Evolutionary conservation across 345 rosid species (phyloP).

Genomic region (Pistacia atlantica): DNA sequence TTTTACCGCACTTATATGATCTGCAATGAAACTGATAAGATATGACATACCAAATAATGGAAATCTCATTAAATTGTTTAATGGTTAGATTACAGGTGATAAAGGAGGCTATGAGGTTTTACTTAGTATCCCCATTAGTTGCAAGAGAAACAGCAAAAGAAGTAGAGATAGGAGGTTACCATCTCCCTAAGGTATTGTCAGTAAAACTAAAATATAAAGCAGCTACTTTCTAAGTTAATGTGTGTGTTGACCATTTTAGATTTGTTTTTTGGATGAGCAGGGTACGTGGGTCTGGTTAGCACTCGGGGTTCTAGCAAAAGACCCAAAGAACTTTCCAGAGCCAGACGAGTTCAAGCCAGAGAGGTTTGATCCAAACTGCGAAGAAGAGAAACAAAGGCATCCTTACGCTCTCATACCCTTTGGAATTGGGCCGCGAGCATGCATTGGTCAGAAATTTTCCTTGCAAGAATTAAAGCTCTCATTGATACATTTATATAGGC

Average conservation of each 20-base stretch:
- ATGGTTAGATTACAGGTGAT: constrained; percentile 53
- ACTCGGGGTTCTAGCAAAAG: constrained; percentile 81
- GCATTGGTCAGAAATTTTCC: constrained; percentile 84
- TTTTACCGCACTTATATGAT: neutral
- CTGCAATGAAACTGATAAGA: neutral
- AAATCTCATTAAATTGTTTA: neutral
- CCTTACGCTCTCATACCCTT: constrained; percentile 87
- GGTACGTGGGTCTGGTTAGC: constrained; percentile 98
- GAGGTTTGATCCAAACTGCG: constrained; percentile 73
- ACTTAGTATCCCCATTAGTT: constrained; percentile 77
- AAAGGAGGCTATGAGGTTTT: constrained; percentile 86
- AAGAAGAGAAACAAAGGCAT: constrained; percentile 83
- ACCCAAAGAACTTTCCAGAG: constrained; percentile 83
- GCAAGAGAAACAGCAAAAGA: constrained; percentile 82
- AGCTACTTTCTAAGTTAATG: neutral
- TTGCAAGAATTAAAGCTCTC: constrained; percentile 81
- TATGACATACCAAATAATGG: neutral
- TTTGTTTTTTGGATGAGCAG: constrained; percentile 30
- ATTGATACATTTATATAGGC: constrained; percentile 65
- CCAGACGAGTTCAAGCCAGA: constrained; percentile 87
- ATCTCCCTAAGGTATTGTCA: constrained; percentile 74
- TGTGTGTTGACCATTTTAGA: neutral
- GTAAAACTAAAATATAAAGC: neutral
- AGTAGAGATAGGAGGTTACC: constrained; percentile 82
- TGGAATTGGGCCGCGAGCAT: constrained; percentile 91